These are phyloP conservation scores for Marasmius sp. DNA, from an alignment of 1,284 basidiomycete genomes.

Conservation along the genomic window DNA sequence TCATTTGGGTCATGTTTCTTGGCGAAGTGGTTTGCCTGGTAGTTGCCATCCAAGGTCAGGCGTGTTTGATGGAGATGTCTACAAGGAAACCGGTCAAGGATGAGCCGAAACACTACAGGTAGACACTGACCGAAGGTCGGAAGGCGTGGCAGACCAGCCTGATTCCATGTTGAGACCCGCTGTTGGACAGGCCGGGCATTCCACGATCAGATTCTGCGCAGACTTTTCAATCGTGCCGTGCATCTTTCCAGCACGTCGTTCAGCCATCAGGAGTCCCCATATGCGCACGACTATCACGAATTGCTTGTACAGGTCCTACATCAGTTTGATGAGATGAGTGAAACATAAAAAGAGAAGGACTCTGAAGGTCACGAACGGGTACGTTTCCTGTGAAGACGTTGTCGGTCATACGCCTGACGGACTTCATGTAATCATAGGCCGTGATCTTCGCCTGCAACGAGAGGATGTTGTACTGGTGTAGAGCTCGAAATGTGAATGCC, in stretches of 20 bases:
- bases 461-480: conserved; percentile 9
- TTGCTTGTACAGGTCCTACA: neutral
- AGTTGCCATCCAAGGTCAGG: neutral
- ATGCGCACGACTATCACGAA: neutral
- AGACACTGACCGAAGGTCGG: neutral
- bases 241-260: neutral
- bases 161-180: neutral
- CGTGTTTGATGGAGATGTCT: conserved; percentile 1
- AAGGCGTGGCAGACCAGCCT: neutral
- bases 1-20: neutral
- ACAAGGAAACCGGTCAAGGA: too few species aligned
- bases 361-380: neutral
- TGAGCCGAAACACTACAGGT: too few species aligned
- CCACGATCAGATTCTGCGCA: neutral
- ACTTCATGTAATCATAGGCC: conserved; percentile 3
- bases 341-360: neutral
- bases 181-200: neutral
- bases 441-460: conserved; percentile 1
- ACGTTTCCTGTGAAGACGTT: neutral
- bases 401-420: conserved; percentile 7
- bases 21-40: neutral
- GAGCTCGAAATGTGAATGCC: conserved; percentile 5
- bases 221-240: neutral
- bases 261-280: neutral
- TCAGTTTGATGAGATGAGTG: neutral